These are phyloP conservation scores for Leishmania lainsoni DNA, from an alignment of 208 protist species.

Conservation along the genomic window DNA sequence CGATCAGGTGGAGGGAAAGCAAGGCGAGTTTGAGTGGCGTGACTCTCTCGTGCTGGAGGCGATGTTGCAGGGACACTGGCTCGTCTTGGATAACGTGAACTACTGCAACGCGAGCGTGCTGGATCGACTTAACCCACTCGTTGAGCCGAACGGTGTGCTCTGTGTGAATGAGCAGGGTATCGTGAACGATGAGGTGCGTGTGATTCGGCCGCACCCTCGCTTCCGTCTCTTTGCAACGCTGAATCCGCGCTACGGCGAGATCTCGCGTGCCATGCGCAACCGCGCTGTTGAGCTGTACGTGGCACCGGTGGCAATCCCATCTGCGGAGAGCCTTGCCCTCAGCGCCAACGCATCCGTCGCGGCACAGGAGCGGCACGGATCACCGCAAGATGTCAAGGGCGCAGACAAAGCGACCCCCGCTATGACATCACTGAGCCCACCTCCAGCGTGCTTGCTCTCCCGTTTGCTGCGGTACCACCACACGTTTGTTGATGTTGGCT, in stretches of 20 bases:
- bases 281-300: constrained; percentile 98
- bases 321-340: constrained; percentile 57
- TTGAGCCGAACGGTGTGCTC: constrained; percentile 97
- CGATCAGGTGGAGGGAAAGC: constrained; percentile 97
- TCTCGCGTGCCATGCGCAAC: constrained; percentile 99
- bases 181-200: constrained; percentile 90
- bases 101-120: constrained; percentile 99
- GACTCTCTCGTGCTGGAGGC: constrained; percentile 98
- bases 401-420: not conserved
- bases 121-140: constrained; percentile 99
- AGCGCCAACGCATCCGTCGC: constrained; percentile 24
- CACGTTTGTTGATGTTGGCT: constrained; percentile 65
- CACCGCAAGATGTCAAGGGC: not conserved
- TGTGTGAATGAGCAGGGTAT: constrained; percentile 97
- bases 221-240: constrained; percentile 99
- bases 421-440: constrained; percentile 10
- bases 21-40: constrained; percentile 99
- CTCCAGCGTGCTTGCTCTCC: constrained; percentile 23
- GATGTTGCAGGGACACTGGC: constrained; percentile 97
- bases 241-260: constrained; percentile 97
- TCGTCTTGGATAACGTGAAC: constrained; percentile 99
- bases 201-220: constrained; percentile 95
- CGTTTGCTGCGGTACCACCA: constrained; percentile 71
- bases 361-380: constrained; percentile 10
- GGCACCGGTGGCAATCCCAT: constrained; percentile 74